phyloP scores from a whole-genome alignment of 352 stramenopile genomes.

The Phytophthora europaea region DNA sequence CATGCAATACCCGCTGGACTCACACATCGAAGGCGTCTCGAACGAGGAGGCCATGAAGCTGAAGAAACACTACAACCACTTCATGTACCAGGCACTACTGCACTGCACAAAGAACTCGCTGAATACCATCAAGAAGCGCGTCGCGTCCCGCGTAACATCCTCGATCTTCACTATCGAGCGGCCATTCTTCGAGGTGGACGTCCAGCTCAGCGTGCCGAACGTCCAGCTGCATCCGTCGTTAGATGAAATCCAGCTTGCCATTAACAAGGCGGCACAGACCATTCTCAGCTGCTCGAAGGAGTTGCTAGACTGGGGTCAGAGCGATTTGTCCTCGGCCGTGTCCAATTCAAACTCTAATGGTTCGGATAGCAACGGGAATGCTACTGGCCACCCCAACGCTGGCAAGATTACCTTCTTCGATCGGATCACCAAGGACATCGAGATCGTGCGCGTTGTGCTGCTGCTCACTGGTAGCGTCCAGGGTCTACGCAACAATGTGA shows the following conservation, averaged over 20 bases:
- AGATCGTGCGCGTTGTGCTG: conserved; percentile 98
- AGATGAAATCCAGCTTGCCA: conserved; percentile 98
- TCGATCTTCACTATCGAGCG: conserved; percentile 94
- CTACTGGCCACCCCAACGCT: conserved; percentile 35
- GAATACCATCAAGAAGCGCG: conserved; percentile 98
- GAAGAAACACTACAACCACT: conserved; percentile 99
- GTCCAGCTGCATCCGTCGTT: conserved; percentile 96
- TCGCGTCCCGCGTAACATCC: conserved; percentile 91
- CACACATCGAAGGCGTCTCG: conserved; percentile 94
- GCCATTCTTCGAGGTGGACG: conserved; percentile 99
- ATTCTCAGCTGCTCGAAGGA: conserved; percentile 98
- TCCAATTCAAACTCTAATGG: conserved; percentile 30
- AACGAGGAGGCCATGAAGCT: conserved; percentile 97
- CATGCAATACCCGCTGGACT: conserved; percentile 95
- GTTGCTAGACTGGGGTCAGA: conserved; percentile 95
- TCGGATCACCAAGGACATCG: conserved; percentile 98
- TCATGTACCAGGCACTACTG: conserved; percentile 98
- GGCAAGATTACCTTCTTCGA: conserved; percentile 96
- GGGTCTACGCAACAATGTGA: conserved; percentile 97
- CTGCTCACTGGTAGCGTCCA: conserved; percentile 98
- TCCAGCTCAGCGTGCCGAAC: conserved; percentile 95
- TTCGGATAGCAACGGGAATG: conserved; percentile 15
- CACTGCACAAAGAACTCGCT: conserved; percentile 99
- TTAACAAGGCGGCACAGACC: conserved; percentile 97
- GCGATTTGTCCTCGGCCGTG: conserved; percentile 53